These are phyloP conservation scores for Astragalus membranaceus DNA, from an alignment of 306 rosid species.

Conservation along the genomic window DNA sequence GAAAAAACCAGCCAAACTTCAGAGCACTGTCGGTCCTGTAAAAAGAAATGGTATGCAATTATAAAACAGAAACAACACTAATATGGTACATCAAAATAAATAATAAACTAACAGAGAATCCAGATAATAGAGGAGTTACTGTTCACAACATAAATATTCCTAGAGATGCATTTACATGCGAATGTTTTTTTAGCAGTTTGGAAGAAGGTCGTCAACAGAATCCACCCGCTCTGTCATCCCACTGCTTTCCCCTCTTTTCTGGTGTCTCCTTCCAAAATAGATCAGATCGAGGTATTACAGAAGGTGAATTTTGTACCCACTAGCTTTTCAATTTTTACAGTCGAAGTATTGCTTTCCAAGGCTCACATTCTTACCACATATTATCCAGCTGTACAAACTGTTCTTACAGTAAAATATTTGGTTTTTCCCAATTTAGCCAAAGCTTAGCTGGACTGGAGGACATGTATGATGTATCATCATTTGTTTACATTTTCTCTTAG, in stretches of 20 bases:
- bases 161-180: constrained; percentile 4
- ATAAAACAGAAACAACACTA: constrained; percentile 5
- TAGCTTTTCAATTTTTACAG: background rate
- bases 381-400: background rate
- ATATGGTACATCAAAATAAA: background rate
- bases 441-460: background rate
- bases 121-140: background rate
- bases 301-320: background rate
- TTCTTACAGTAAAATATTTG: background rate
- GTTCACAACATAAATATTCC: background rate
- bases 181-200: background rate
- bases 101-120: background rate
- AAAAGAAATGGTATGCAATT: constrained; percentile 21
- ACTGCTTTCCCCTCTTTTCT: background rate
- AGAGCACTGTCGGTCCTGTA: constrained; percentile 93
- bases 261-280: background rate
- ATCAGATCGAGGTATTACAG: background rate
- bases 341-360: background rate
- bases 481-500: background rate
- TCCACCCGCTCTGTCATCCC: background rate
- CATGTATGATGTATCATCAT: background rate
- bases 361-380: constrained; percentile 10
- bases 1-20: constrained; percentile 90
- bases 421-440: constrained; percentile 18
- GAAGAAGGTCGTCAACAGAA: background rate